These are phyloP conservation scores for Strobilomyces confusus DNA, from an alignment of 768 basidiomycete genomes.

Conservation along the genomic window DNA sequence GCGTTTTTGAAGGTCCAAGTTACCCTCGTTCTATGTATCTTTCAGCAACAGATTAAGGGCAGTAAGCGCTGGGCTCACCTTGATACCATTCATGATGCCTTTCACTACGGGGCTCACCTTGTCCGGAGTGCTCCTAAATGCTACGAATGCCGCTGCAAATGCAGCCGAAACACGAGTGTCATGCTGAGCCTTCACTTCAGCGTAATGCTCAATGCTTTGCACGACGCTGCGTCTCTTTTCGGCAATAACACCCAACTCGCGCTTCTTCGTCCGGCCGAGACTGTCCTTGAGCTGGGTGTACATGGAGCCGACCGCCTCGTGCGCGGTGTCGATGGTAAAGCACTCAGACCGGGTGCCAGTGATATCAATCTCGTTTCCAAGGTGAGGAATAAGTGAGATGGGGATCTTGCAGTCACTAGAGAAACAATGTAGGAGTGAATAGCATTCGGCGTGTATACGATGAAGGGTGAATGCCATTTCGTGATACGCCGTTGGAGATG, in stretches of 20 bases:
- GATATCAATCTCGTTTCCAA: slow-evolving; percentile 77
- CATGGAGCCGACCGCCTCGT: slow-evolving; percentile 62
- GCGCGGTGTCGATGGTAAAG: slow-evolving; percentile 79
- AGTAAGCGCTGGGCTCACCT: slow-evolving; percentile 48
- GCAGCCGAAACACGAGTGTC: slow-evolving; percentile 87
- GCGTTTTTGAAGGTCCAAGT: slow-evolving; percentile 80
- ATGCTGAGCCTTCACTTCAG: slow-evolving; percentile 77
- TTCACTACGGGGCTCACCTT: slow-evolving; percentile 97
- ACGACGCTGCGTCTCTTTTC: slow-evolving; percentile 73
- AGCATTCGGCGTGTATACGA: slow-evolving; percentile 78
- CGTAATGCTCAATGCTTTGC: slow-evolving; percentile 72
- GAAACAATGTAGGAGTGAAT: slow-evolving; percentile 78
- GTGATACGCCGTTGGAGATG: slow-evolving; percentile 77
- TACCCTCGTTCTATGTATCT: slow-evolving; percentile 73
- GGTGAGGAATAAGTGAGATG: slow-evolving; percentile 68
- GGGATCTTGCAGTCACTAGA: slow-evolving; percentile 84
- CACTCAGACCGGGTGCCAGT: slow-evolving; percentile 56
- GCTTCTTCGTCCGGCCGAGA: slow-evolving; percentile 75
- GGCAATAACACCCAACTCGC: slow-evolving; percentile 63
- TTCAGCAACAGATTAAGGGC: slow-evolving; percentile 4
- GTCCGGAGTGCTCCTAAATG: slow-evolving; percentile 79
- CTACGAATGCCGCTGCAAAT: slow-evolving; percentile 88
- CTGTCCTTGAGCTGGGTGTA: slow-evolving; percentile 73
- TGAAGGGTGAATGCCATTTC: slow-evolving; percentile 83
- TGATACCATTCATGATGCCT: slow-evolving; percentile 96